Evolutionary conservation across 768 basidiomycete species (phyloP), one percentile per base, ranked within the genome.

Genomic region (Wakefieldia striispora): DNA sequence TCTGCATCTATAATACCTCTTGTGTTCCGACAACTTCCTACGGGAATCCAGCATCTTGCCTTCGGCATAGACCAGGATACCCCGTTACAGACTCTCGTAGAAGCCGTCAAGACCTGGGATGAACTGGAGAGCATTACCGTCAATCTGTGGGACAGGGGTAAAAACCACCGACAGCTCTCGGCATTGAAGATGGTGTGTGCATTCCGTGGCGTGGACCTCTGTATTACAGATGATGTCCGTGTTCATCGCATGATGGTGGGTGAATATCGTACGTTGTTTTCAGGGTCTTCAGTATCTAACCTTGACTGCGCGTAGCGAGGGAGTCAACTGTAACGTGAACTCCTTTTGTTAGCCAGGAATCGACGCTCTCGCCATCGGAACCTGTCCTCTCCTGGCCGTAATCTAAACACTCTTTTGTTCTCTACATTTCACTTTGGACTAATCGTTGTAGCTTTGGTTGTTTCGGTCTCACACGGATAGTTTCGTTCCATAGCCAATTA

Each of bases 111-210:
- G 59, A 64, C 68, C 9, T 66, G 69, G 17, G 64, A 72, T 8
- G 62, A 69, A 7, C 60, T 88, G 44, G 70, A 72, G 45, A 68
- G 68, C 34, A 63, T 89, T 31, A 81, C 78, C 10, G 66, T 84
- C 38, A 77, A 82, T 47, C 37, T 82, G 35, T 82, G 80, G 75
- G 69, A 73, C 36, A 75, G 75, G 34, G 80, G 80, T 3, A 67
- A 75, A 39, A 61, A 57, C 12, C 79, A 86, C 47, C 68, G 75
- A 34, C 72, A 78, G 54, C 71, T 85, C 29, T 58, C 78, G 20
- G 70, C 72, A 34, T 68, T 90, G 51, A 81, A 76, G 67, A 81
- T 84, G 56, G 78, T 77, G 4, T 90, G 87, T 64, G 83, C 82
- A 14, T 73, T 74, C 57, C 73, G 74, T 51, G 85, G 85, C 40